These are phyloP conservation scores for Verbena officinalis DNA, from an alignment of 257 asterid species.

Conservation along the genomic window DNA sequence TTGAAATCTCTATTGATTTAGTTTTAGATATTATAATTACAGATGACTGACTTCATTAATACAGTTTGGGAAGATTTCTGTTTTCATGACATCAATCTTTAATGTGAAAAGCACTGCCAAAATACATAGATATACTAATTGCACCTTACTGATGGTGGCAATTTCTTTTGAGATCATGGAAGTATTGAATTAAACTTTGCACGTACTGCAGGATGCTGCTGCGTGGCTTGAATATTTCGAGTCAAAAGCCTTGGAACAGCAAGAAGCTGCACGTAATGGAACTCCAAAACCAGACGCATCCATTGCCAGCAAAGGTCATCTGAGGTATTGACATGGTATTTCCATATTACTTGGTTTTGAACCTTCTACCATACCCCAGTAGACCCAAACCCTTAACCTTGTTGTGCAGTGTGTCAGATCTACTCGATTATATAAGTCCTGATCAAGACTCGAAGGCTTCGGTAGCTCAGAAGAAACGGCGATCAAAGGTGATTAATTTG, in stretches of 20 bases:
- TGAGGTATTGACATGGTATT: constrained; percentile 75
- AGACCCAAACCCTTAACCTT: constrained; percentile 41
- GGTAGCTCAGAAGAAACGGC: constrained; percentile 78
- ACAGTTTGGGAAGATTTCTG: neutral
- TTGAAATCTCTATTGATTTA: neutral
- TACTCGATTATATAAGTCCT: constrained; percentile 92
- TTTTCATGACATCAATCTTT: neutral
- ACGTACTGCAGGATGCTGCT: constrained; percentile 89
- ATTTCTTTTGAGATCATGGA: neutral
- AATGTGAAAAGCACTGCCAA: constrained; percentile 7
- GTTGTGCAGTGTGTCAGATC: constrained; percentile 92
- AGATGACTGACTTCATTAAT: neutral
- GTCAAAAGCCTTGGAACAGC: constrained; percentile 98
- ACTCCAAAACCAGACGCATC: constrained; percentile 97
- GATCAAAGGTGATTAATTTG: constrained; percentile 64
- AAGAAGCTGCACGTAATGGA: constrained; percentile 95
- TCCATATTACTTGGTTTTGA: constrained; percentile 42
- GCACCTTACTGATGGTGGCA: constrained; percentile 13
- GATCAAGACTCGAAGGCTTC: constrained; percentile 73
- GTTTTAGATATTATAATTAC: neutral
- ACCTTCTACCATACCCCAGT: constrained; percentile 31
- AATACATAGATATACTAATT: constrained; percentile 10
- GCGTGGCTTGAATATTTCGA: constrained; percentile 99
- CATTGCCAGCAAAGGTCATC: constrained; percentile 98
- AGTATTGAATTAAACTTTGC: constrained; percentile 18